A percentile compares a stretch with the other conserved stretches of the same genome.
Conservation (phyloP, 805 yeast genomes). For the Zygoascus flipseniorum region DNA sequence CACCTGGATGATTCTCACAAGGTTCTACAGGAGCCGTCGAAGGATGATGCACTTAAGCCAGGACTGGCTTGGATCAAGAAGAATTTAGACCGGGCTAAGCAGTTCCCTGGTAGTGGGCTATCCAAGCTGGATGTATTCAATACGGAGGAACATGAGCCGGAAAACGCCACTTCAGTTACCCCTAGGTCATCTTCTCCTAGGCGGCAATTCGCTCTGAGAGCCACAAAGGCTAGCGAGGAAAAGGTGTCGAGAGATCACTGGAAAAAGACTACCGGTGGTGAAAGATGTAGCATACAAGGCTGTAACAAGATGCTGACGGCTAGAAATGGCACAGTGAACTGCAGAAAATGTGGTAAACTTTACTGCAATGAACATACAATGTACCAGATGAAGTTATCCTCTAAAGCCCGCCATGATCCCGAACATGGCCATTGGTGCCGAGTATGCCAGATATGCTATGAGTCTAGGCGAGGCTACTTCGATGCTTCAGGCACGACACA, state of each 20-base stretch:
- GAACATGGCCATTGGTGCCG: conserved; percentile 55
- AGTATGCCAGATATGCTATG: conserved; percentile 60
- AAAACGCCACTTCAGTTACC: not conserved
- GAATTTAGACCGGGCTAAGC: conserved; percentile 32
- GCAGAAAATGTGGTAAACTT: conserved; percentile 68
- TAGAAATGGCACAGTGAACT: conserved; percentile 54
- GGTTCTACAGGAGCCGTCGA: not conserved
- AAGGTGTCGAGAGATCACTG: conserved; percentile 46
- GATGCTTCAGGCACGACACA: conserved; percentile 34
- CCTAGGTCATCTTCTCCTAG: not conserved
- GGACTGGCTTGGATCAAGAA: conserved; percentile 32
- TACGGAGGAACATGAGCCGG: conserved; percentile 16
- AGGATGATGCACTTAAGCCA: conserved; percentile 5
- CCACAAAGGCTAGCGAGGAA: conserved; percentile 21
- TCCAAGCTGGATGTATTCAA: conserved; percentile 46
- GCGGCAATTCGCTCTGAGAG: not conserved
- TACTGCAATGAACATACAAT: conserved; percentile 60
- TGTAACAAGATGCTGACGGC: conserved; percentile 41
- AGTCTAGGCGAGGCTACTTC: conserved; percentile 43
- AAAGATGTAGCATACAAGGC: conserved; percentile 32
- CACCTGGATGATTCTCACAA: conserved; percentile 66
- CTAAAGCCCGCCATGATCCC: conserved; percentile 40
- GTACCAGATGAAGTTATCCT: conserved; percentile 43
- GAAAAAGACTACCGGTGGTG: conserved; percentile 41
- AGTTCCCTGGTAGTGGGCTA: conserved; percentile 28